Evolutionary conservation across 2,329 filamentous ascomycete species (phyloP).

Genomic region (Sporothrix euskadiensis): DNA sequence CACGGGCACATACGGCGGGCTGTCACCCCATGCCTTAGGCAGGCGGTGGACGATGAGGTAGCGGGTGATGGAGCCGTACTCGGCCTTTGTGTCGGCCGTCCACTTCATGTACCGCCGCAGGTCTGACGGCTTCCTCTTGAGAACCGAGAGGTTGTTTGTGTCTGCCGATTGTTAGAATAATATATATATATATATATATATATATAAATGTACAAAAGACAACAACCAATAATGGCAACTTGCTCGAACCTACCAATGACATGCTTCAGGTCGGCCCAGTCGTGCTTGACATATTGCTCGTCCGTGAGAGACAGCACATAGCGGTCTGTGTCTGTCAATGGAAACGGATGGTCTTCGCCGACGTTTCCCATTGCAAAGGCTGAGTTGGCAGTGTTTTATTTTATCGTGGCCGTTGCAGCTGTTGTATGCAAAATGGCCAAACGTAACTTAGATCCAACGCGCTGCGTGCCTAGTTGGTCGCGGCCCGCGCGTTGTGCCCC

Average conservation of each 20-base stretch:
- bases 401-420: not conserved
- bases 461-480: constrained; percentile 13
- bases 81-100: constrained; percentile 65
- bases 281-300: constrained; percentile 66
- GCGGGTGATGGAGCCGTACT: constrained; percentile 77
- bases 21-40: constrained; percentile 61
- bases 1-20: constrained; percentile 55
- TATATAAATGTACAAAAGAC: not conserved
- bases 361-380: constrained; percentile 20
- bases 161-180: not conserved
- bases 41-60: constrained; percentile 76
- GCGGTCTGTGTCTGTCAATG: constrained; percentile 60
- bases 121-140: constrained; percentile 80
- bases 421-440: not conserved
- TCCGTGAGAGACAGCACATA: constrained; percentile 65
- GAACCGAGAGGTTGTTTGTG: constrained; percentile 65
- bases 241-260: constrained; percentile 59
- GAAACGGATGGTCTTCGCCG: constrained; percentile 53
- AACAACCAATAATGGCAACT: not conserved
- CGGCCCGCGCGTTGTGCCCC: constrained; percentile 6
- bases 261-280: constrained; percentile 70
- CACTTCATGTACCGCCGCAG: constrained; percentile 77
- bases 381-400: not conserved
- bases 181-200: not conserved
- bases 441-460: not conserved